Percentiles rank a stretch among this genome's conserved stretches.
Evolutionary conservation across 2,329 filamentous ascomycete genomes (phyloP).

Genomic region (Leptosphaerulina australis): DNA sequence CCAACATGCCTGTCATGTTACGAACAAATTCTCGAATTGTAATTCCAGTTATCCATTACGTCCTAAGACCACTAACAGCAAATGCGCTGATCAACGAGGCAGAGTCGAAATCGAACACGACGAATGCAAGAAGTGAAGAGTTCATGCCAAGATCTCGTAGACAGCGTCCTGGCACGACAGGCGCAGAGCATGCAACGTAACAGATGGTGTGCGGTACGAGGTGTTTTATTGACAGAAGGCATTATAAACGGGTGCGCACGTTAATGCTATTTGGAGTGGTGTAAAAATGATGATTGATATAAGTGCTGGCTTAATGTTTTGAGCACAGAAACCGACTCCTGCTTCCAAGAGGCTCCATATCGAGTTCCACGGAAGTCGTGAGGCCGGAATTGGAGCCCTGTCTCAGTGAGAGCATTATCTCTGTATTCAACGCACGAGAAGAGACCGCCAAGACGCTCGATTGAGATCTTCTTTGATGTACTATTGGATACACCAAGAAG

Average conservation of each 20-base stretch:
- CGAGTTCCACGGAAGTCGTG: neutral
- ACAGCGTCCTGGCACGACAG: too few species aligned
- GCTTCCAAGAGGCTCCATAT: too few species aligned
- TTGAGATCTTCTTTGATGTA: constrained; percentile 12
- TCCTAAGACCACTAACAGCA: constrained; percentile 23
- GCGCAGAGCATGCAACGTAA: too few species aligned
- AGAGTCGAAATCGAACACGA: neutral
- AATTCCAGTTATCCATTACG: constrained; percentile 24
- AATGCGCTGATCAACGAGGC: constrained; percentile 14
- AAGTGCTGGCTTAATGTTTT: too few species aligned
- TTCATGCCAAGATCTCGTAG: too few species aligned
- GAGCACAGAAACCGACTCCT: too few species aligned
- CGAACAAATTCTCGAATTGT: constrained; percentile 26
- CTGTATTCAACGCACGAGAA: neutral
- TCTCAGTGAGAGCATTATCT: neutral
- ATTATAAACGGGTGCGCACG: too few species aligned
- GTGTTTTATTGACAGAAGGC: too few species aligned
- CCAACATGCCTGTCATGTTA: constrained; percentile 24
- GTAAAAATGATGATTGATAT: too few species aligned
- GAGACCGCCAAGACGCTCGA: constrained; percentile 9
- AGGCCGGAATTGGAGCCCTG: neutral
- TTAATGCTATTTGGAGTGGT: too few species aligned
- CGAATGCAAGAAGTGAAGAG: neutral
- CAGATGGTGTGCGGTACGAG: too few species aligned
- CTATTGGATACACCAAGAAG: constrained; percentile 13